Conservation (phyloP, 139 green algal species). For the Chlorella sp. region DNA sequence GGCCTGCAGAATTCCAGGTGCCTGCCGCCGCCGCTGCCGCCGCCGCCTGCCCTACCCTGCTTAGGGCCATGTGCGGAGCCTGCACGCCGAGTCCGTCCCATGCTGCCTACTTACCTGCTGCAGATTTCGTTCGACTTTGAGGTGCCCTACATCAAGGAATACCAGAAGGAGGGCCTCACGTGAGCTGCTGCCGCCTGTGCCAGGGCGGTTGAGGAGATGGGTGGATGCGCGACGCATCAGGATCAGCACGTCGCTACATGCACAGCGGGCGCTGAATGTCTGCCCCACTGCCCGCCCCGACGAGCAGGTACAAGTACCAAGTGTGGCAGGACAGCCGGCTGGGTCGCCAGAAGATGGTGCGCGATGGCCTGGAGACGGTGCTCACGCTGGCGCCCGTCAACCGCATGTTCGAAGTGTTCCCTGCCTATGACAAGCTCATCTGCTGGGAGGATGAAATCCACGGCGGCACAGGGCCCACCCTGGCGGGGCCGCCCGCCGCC, state of each 20-base stretch:
- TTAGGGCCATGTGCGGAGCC: too few relatives aligned
- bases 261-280: too few relatives aligned
- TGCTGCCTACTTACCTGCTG: too few relatives aligned
- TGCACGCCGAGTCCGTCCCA: too few relatives aligned
- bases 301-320: conserved; percentile 44
- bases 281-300: too few relatives aligned
- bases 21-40: background rate
- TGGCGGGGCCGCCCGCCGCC: background rate
- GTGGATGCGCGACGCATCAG: too few relatives aligned
- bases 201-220: too few relatives aligned
- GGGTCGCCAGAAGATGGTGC: conserved; percentile 48
- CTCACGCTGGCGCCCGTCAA: conserved; percentile 34
- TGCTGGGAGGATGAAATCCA: conserved; percentile 40
- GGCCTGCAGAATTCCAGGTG: conserved; percentile 30
- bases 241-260: too few relatives aligned
- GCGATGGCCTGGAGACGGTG: conserved; percentile 55
- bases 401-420: conserved; percentile 44
- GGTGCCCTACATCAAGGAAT: conserved; percentile 40
- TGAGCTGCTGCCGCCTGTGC: background rate
- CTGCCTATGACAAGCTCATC: conserved; percentile 15
- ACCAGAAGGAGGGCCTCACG: conserved; percentile 32
- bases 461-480: conserved; percentile 35
- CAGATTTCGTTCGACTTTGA: conserved; percentile 45
- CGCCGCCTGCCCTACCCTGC: background rate
- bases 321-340: conserved; percentile 52